phyloP scores from a whole-genome alignment of 805 yeast genomes.

The Yarrowia phangngaensis region DNA sequence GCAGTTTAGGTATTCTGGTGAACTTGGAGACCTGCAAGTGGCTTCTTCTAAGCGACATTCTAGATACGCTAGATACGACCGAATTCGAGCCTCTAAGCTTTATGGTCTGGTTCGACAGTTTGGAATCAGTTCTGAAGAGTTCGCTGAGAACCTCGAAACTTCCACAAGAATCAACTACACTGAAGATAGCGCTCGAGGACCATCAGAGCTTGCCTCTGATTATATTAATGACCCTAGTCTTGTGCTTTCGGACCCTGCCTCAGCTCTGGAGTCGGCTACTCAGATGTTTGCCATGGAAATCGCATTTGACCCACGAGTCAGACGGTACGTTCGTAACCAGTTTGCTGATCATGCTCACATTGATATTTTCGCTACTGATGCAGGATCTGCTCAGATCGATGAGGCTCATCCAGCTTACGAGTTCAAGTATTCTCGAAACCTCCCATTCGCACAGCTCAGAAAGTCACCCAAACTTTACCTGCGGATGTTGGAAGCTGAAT shows the following conservation, averaged over 20 bases:
- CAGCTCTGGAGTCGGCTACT: slow-evolving; percentile 69
- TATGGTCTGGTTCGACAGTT: slow-evolving; percentile 63
- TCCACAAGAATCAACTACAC: slow-evolving; percentile 66
- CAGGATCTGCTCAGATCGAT: slow-evolving; percentile 73
- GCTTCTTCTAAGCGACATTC: slow-evolving; percentile 39
- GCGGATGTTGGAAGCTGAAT: slow-evolving; percentile 89
- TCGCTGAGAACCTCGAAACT: slow-evolving; percentile 75
- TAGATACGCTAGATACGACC: slow-evolving; percentile 42
- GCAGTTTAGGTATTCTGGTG: slow-evolving; percentile 64
- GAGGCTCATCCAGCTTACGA: slow-evolving; percentile 78
- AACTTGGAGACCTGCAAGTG: slow-evolving; percentile 46
- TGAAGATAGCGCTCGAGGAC: slow-evolving; percentile 60
- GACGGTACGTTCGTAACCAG: slow-evolving; percentile 60
- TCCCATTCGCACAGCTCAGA: slow-evolving; percentile 70
- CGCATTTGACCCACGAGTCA: slow-evolving; percentile 71
- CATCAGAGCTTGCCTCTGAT: slow-evolving; percentile 54
- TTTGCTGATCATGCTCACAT: slow-evolving; percentile 60
- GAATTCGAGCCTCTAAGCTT: slow-evolving; percentile 58
- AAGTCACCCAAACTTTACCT: slow-evolving; percentile 75
- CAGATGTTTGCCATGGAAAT: slow-evolving; percentile 75
- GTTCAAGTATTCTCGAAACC: slow-evolving; percentile 83
- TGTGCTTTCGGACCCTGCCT: slow-evolving; percentile 30
- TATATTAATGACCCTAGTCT: slow-evolving; percentile 32
- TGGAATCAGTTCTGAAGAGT: slow-evolving; percentile 74
- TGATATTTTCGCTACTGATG: slow-evolving; percentile 75